Evolutionary conservation across 345 rosid species (phyloP).

Genomic region (Anacardium occidentale): DNA sequence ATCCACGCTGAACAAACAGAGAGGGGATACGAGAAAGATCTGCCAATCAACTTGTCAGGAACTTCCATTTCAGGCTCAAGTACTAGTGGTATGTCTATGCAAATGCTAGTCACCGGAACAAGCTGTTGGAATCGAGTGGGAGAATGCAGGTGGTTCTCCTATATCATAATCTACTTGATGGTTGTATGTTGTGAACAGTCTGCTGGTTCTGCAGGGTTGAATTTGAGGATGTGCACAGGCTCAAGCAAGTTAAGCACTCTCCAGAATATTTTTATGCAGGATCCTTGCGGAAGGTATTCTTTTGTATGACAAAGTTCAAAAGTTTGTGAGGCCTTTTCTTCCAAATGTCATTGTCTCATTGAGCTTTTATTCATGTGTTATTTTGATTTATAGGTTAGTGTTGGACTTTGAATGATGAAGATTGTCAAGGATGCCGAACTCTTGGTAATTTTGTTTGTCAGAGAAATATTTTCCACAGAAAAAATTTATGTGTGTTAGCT

Average conservation of each 20-base stretch:
- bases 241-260: constrained; percentile 92
- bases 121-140: constrained; percentile 72
- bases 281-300: constrained; percentile 89
- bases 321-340: not conserved
- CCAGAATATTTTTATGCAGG: constrained; percentile 91
- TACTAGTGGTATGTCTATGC: constrained; percentile 50
- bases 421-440: constrained; percentile 95
- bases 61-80: constrained; percentile 42
- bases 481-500: not conserved
- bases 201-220: constrained; percentile 53
- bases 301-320: constrained; percentile 1
- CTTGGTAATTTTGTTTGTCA: constrained; percentile 51
- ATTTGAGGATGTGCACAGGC: constrained; percentile 88
- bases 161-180: constrained; percentile 37
- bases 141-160: constrained; percentile 56
- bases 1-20: constrained; percentile 55
- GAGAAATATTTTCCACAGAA: constrained; percentile 2
- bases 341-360: not conserved
- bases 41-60: constrained; percentile 44
- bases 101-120: constrained; percentile 62
- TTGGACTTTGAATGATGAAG: constrained; percentile 93
- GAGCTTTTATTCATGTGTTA: constrained; percentile 20
- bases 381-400: constrained; percentile 63
- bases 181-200: constrained; percentile 12
- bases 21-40: constrained; percentile 51